Conservation (phyloP, 768 basidiomycete genomes). For the Suillus discolor region DNA sequence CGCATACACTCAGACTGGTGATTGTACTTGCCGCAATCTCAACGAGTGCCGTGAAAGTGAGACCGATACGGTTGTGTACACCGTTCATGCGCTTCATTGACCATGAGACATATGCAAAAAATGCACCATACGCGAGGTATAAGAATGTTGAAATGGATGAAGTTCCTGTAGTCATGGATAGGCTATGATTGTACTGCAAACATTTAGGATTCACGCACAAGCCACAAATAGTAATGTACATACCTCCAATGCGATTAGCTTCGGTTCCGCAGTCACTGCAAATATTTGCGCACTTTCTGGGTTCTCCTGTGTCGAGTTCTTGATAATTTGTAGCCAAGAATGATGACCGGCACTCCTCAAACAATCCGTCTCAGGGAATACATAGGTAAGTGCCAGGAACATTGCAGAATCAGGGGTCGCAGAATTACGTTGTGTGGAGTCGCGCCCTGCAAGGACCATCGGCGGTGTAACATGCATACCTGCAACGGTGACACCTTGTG, state of each 20-base stretch:
- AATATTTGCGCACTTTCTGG: conserved; percentile 37
- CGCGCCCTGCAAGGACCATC: conserved; percentile 79
- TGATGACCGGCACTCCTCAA: conserved; percentile 60
- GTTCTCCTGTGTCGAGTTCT: conserved; percentile 38
- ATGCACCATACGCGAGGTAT: conserved; percentile 75
- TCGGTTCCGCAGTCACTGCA: conserved; percentile 44
- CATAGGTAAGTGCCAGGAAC: conserved; percentile 79
- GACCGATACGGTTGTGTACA: conserved; percentile 88
- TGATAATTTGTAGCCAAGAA: conserved; percentile 62
- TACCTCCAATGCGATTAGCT: conserved; percentile 49
- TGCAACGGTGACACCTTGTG: conserved; percentile 55
- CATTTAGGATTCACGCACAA: conserved; percentile 15
- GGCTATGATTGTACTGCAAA: conserved; percentile 54
- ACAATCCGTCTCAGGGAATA: conserved; percentile 79
- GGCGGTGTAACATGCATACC: conserved; percentile 68
- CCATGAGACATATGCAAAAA: conserved; percentile 74
- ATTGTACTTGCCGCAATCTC: conserved; percentile 93
- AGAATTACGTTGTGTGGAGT: conserved; percentile 50
- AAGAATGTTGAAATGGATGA: conserved; percentile 70
- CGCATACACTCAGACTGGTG: conserved; percentile 91
- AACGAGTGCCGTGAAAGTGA: conserved; percentile 91
- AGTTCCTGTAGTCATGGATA: conserved; percentile 47
- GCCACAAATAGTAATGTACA: conserved; percentile 21
- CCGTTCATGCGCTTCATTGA: conserved; percentile 77
- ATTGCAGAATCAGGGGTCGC: conserved; percentile 63